Evolutionary conservation across 2,329 filamentous ascomycete species (phyloP).

Genomic region (Penicillium sp.): DNA sequence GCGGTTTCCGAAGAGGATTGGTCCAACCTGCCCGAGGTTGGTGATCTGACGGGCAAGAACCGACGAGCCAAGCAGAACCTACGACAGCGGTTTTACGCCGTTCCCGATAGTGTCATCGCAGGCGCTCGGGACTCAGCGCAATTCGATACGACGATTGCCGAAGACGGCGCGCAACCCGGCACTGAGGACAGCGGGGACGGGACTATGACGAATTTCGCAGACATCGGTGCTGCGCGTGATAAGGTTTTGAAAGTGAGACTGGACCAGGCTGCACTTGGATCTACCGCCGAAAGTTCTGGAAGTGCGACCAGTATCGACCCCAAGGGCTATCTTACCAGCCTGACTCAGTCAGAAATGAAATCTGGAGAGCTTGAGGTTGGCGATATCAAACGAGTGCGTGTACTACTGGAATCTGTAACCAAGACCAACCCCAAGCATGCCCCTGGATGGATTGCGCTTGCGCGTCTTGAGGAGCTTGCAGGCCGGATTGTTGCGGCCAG

Average conservation of each 20-base stretch:
- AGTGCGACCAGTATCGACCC: constrained; percentile 90
- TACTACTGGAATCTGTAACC: constrained; percentile 92
- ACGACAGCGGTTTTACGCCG: constrained; percentile 87
- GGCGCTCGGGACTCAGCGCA: constrained; percentile 78
- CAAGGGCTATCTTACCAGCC: constrained; percentile 90
- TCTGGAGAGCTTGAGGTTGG: constrained; percentile 83
- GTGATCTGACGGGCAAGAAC: constrained; percentile 94
- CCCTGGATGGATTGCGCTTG: constrained; percentile 93
- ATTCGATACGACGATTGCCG: constrained; percentile 83
- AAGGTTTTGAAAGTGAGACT: constrained; percentile 94
- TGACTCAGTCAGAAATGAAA: constrained; percentile 77
- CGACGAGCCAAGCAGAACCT: constrained; percentile 79
- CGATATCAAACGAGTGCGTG: constrained; percentile 90
- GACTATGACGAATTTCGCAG: constrained; percentile 96
- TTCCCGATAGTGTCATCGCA: constrained; percentile 92
- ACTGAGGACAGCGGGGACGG: constrained; percentile 63
- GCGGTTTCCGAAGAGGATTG: constrained; percentile 93
- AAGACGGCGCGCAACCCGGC: constrained; percentile 65
- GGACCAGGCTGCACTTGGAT: constrained; percentile 78
- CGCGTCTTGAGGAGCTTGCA: constrained; percentile 86
- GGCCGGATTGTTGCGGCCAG: constrained; percentile 88
- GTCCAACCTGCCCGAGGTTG: constrained; percentile 92
- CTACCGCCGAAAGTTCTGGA: constrained; percentile 70
- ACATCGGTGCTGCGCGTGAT: constrained; percentile 93
- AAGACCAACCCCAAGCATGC: constrained; percentile 95